Conservation (phyloP, 768 basidiomycete genomes). For the Suillus discolor region DNA sequence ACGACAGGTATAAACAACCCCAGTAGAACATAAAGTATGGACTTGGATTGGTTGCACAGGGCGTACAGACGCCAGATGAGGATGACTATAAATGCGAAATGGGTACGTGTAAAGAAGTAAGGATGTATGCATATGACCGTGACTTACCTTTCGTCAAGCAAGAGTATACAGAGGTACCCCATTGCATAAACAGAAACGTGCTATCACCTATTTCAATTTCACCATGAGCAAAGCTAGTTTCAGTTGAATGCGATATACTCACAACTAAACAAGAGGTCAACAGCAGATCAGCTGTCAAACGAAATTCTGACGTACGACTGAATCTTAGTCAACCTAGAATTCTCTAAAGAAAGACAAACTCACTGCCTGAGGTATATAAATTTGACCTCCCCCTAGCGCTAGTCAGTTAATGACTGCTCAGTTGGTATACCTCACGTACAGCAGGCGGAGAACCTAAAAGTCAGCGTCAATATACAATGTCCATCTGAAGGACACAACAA, state of each 20-base stretch:
- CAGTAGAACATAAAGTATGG: neutral
- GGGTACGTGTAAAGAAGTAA: neutral
- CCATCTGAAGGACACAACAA: too few species aligned
- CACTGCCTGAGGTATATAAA: neutral
- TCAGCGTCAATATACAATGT: neutral
- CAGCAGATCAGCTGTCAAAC: neutral
- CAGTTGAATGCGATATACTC: neutral
- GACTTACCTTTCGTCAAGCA: neutral
- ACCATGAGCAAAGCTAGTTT: neutral
- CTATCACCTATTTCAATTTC: neutral
- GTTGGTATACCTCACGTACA: neutral
- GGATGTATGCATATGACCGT: neutral
- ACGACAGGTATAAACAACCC: neutral
- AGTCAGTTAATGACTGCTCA: neutral
- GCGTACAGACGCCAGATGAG: neutral
- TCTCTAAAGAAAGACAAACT: neutral
- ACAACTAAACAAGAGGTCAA: neutral
- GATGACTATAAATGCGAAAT: neutral
- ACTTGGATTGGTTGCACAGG: neutral
- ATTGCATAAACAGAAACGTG: neutral
- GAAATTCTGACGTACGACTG: neutral
- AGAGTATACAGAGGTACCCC: neutral
- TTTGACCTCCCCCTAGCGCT: neutral
- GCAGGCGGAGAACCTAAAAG: neutral
- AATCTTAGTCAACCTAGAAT: neutral